Conservation (phyloP, 768 basidiomycete species). For the Pleurotus cornucopiae region DNA sequence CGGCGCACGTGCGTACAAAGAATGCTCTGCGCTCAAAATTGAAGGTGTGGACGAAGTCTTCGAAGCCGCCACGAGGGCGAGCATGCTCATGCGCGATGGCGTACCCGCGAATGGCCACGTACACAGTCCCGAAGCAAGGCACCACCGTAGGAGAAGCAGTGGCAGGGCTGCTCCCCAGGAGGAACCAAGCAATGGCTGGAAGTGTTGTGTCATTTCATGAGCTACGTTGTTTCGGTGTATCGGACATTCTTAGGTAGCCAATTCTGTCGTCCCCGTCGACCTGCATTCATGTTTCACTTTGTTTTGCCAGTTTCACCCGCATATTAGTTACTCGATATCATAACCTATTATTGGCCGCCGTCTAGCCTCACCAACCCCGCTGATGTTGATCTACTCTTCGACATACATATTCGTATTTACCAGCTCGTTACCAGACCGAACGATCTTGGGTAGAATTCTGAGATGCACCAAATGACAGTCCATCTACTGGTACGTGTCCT, state of each 20-base stretch:
- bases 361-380: background rate
- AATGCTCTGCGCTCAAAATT: conserved; percentile 86
- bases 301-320: background rate
- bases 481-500: no score
- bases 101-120: conserved; percentile 45
- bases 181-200: conserved; percentile 4
- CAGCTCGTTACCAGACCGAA: background rate
- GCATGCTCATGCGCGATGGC: conserved; percentile 92
- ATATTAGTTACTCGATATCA: background rate
- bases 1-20: conserved; percentile 91
- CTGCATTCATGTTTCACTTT: background rate
- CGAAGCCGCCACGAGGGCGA: conserved; percentile 93
- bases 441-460: background rate
- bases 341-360: background rate
- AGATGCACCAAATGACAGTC: no score
- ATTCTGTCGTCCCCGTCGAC: background rate
- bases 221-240: background rate
- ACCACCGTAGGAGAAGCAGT: conserved; percentile 54
- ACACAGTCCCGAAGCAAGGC: conserved; percentile 32
- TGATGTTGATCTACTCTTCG: background rate
- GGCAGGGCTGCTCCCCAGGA: conserved; percentile 13
- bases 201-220: conserved; percentile 13
- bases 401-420: background rate
- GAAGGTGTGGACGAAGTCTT: conserved; percentile 97
- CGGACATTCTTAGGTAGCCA: conserved; percentile 4